A percentile compares a stretch with the other conserved stretches of the same genome.
phyloP scores from a whole-genome alignment of 108 stramenopile species.

The Cyclotella atomus region DNA sequence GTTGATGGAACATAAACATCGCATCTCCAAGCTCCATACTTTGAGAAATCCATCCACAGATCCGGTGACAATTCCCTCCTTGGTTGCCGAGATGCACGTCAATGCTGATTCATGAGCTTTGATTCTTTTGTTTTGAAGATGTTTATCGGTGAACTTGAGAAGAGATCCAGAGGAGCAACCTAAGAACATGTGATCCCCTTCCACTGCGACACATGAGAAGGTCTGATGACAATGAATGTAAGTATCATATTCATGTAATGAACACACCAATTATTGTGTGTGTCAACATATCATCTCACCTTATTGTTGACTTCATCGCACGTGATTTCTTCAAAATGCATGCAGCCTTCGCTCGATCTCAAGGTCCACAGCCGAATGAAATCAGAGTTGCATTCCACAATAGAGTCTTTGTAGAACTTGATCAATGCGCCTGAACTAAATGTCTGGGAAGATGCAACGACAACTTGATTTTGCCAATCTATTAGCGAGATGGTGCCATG shows the following conservation, averaged over 20 bases:
- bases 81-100: slow-evolving; percentile 31
- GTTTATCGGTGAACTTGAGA: slow-evolving; percentile 40
- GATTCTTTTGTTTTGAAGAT: slow-evolving; percentile 32
- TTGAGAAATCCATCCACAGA: slow-evolving; percentile 56
- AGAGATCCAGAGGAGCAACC: slow-evolving; percentile 19
- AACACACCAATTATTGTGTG: not conserved
- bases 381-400: slow-evolving; percentile 46
- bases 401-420: not conserved
- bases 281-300: not conserved
- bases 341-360: slow-evolving; percentile 6
- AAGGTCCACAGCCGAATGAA: slow-evolving; percentile 39
- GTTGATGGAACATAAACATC: slow-evolving; percentile 49
- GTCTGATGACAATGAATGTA: not conserved
- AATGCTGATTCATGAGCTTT: slow-evolving; percentile 64
- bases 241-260: not conserved
- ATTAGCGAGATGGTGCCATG: slow-evolving; percentile 53
- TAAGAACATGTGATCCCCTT: not conserved
- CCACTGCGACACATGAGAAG: slow-evolving; percentile 5
- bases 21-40: slow-evolving; percentile 53
- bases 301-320: not conserved
- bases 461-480: slow-evolving; percentile 58
- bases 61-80: slow-evolving; percentile 57
- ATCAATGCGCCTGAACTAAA: slow-evolving; percentile 5
- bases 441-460: slow-evolving; percentile 15
- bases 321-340: slow-evolving; percentile 13